Percentiles rank a stretch among this genome's conserved stretches.
These are phyloP conservation scores for Cystofilobasidium macerans DNA, from an alignment of 768 basidiomycete species.

Conservation along the genomic window DNA sequence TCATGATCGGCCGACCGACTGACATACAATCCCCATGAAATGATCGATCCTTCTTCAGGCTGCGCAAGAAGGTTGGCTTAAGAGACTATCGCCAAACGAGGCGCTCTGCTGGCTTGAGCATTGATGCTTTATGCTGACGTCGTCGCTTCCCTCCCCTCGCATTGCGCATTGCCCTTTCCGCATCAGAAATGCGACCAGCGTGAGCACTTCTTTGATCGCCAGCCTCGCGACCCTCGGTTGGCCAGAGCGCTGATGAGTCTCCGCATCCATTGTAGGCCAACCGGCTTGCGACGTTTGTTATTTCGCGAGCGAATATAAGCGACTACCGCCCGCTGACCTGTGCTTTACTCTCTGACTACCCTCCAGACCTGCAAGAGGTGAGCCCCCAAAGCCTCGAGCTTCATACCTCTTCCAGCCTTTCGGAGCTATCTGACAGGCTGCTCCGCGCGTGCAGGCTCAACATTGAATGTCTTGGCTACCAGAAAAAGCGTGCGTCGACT, in stretches of 20 bases:
- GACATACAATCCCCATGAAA: neutral
- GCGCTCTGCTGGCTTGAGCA: neutral
- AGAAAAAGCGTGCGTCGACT: neutral
- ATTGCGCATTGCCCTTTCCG: neutral
- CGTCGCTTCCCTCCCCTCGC: too few relatives aligned
- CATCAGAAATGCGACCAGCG: conserved; percentile 1
- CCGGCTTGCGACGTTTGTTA: neutral
- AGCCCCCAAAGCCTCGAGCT: neutral
- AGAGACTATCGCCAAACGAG: neutral
- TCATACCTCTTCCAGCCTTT: neutral
- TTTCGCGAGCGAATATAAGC: neutral
- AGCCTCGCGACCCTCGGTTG: too few relatives aligned
- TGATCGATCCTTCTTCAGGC: neutral
- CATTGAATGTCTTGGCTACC: conserved; percentile 4
- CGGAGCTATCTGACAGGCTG: neutral
- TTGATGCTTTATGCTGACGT: too few relatives aligned
- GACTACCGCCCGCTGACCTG: neutral
- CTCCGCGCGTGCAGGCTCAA: neutral
- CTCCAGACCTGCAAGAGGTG: neutral
- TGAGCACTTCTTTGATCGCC: too few relatives aligned
- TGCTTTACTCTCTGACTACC: neutral
- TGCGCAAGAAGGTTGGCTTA: neutral
- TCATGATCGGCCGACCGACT: too few relatives aligned
- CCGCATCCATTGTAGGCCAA: neutral
- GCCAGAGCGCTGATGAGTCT: too few relatives aligned